Conservation (phyloP, 176 grass and related monocot genomes). For the Musa beccarii region DNA sequence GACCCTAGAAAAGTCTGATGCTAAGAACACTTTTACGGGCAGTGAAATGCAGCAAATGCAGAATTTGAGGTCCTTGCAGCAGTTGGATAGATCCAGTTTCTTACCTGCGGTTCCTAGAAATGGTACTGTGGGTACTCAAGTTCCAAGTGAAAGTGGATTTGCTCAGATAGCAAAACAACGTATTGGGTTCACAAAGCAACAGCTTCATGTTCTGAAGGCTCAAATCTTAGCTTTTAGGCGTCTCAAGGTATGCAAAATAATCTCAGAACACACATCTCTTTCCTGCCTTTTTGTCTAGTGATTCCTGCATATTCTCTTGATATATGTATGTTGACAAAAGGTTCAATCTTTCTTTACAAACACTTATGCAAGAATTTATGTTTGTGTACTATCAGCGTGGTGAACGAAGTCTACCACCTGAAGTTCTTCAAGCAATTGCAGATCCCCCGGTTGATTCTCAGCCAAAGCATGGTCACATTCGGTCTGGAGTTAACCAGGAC, state of each 20-base stretch:
- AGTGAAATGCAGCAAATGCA: conserved; percentile 55
- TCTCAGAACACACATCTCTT: neutral
- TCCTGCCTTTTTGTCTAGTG: neutral
- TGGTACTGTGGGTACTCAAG: conserved; percentile 28
- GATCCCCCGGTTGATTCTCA: conserved; percentile 34
- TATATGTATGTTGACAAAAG: neutral
- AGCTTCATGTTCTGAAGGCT: conserved; percentile 95
- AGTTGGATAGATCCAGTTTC: conserved; percentile 28
- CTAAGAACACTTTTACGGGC: conserved; percentile 33
- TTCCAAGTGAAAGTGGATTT: conserved; percentile 30
- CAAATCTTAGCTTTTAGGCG: conserved; percentile 99
- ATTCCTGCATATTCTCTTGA: too few species aligned
- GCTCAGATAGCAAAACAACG: conserved; percentile 18
- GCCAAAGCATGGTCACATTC: conserved; percentile 24
- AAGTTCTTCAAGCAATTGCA: conserved; percentile 82
- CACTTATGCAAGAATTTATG: neutral
- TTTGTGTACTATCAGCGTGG: conserved; percentile 44
- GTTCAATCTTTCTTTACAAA: neutral
- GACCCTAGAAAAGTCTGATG: conserved; percentile 42
- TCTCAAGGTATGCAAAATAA: conserved; percentile 56
- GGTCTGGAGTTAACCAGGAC: conserved; percentile 25
- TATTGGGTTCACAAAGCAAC: conserved; percentile 73
- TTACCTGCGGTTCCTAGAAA: conserved; percentile 19
- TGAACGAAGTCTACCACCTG: conserved; percentile 63
- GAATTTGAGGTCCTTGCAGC: conserved; percentile 53